Evolutionary conservation across 495 filamentous ascomycete genomes (phyloP), one percentile per base, ranked within the genome.

Genomic region (Astrothelium subdiscretum): DNA sequence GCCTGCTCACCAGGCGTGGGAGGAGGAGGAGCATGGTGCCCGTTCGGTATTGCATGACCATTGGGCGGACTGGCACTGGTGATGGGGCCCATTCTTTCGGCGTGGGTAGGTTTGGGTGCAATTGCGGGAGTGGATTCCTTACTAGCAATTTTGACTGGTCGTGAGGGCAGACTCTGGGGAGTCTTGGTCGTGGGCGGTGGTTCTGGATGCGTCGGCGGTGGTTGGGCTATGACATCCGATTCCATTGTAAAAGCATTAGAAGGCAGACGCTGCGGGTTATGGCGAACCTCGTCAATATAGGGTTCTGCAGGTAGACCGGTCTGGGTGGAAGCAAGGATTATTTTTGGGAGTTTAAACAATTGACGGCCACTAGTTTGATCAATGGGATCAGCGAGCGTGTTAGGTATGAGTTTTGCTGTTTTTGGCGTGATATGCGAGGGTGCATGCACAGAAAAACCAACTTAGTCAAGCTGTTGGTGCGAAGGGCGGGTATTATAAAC

Each of bases 231-330:
- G 24, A 20, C 48, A 54, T 54, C 48, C 24, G 48, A 24, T 54
- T 54, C 48, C 48, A 54, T 54, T 11, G 48, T 54, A 4, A 29
- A 54, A 54, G 24, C 48, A 54, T 54, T 54, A 29, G 48, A 10
- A 54, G 48, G 5, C 24, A 3, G 48, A 54, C 8, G 4, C 10
- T 20, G 48, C 20, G 20, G 48, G 15, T 29, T 20, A 24, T 15
- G 48, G 48, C 48, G 48, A 29, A 8, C 48, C 48, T 54, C 48
- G 48, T 54, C 48, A 54, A 54, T 54, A 54, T 54, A 54, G 48
- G 48, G 48, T 54, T 54, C 48, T 54, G 48, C 48, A 54, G 48
- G 48, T 20, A 26, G 5, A 24, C 48, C 48, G 20, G 48, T 54
- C 2, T 5, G 10, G 11, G 48, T 54, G 48, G 48, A 54, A 29